A percentile compares a stretch with the other conserved stretches of the same genome.
Evolutionary conservation across 768 basidiomycete genomes (phyloP).

Genomic region (Mycena pura): DNA sequence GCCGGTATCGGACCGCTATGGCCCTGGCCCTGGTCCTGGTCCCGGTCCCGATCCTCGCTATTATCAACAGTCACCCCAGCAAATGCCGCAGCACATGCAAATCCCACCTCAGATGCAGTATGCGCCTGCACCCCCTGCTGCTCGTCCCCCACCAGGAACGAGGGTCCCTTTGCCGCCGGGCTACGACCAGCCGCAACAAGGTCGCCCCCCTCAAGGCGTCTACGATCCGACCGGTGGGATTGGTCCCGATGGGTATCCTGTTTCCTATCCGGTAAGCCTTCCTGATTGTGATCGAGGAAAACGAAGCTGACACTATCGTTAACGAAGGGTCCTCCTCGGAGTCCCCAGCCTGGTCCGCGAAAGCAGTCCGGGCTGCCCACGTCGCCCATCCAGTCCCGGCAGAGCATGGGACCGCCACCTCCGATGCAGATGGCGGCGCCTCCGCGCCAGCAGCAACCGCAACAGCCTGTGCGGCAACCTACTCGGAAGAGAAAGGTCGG

Average conservation of each 20-base stretch:
- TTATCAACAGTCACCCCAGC: conserved; percentile 41
- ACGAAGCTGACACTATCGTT: conserved; percentile 4
- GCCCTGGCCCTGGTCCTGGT: no score
- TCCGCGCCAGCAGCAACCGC: conserved; percentile 31
- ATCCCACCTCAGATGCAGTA: conserved; percentile 37
- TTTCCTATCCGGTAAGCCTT: conserved; percentile 46
- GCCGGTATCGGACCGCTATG: conserved; percentile 46
- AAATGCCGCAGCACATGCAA: conserved; percentile 33
- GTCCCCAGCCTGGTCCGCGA: conserved; percentile 22
- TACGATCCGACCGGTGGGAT: conserved; percentile 40
- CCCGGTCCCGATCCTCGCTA: conserved; percentile 54
- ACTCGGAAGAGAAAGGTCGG: conserved; percentile 85
- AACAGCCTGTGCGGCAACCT: conserved; percentile 47
- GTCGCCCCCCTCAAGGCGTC: conserved; percentile 35
- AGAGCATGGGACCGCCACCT: conserved; percentile 13
- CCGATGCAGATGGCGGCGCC: conserved; percentile 38
- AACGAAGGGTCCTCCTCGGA: conserved; percentile 30
- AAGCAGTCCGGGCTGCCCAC: conserved; percentile 29
- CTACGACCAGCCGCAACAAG: conserved; percentile 47
- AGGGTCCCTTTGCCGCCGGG: conserved; percentile 51
- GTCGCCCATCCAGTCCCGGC: conserved; percentile 24
- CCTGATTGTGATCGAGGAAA: conserved; percentile 19
- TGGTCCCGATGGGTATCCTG: conserved; percentile 38
- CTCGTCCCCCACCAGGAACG: conserved; percentile 50
- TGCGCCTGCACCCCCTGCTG: conserved; percentile 35